Evolutionary conservation across 495 filamentous ascomycete genomes (phyloP).

Genomic region (Terfezia boudieri): DNA sequence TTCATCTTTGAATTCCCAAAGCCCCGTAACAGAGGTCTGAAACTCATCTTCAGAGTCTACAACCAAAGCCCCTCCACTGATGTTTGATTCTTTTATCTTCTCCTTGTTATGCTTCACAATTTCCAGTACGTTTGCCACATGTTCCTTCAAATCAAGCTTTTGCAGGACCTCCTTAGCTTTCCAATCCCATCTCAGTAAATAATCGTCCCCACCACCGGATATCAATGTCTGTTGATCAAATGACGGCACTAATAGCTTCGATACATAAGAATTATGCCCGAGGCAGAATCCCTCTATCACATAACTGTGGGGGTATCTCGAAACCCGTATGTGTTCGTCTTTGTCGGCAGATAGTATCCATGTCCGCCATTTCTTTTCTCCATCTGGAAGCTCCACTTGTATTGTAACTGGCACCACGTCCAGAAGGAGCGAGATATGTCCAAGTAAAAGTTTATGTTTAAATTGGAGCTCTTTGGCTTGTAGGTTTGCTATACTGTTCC

Average conservation of each 20-base stretch:
- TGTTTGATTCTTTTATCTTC: not conserved
- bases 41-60: constrained; percentile 8
- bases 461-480: constrained; percentile 29
- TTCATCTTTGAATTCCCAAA: constrained; percentile 17
- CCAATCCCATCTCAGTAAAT: constrained; percentile 73
- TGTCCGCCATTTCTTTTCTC: constrained; percentile 21
- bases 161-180: constrained; percentile 28
- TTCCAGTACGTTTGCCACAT: constrained; percentile 17
- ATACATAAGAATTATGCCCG: constrained; percentile 66
- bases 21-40: constrained; percentile 30
- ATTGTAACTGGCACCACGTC: constrained; percentile 34
- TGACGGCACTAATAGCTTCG: constrained; percentile 41
- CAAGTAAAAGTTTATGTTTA: constrained; percentile 53
- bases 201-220: constrained; percentile 68
- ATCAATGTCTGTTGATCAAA: constrained; percentile 37
- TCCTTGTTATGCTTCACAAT: constrained; percentile 5
- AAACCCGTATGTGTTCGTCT: constrained; percentile 92
- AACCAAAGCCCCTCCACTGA: not conserved
- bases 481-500: not conserved
- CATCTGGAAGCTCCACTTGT: constrained; percentile 5
- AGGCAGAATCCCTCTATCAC: constrained; percentile 77
- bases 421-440: constrained; percentile 85
- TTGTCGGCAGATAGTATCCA: constrained; percentile 82
- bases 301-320: constrained; percentile 61
- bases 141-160: constrained; percentile 28